Conservation (phyloP, 306 rosid species). For the Quercus suber region DNA sequence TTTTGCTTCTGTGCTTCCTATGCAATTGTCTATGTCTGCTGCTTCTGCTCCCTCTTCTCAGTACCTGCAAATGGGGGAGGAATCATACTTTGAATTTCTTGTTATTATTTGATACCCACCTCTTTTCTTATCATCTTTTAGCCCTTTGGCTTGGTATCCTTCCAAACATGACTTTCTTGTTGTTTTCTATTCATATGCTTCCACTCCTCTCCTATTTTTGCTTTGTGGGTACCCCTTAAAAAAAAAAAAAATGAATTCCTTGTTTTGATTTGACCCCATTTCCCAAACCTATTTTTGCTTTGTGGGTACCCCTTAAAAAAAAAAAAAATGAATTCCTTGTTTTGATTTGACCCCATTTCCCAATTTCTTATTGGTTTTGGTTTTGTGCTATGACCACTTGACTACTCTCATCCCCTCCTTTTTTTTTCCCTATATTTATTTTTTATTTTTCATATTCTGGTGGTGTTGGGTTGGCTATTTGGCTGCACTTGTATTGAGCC, state of each 20-base stretch:
- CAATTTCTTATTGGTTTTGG: conserved; percentile 35
- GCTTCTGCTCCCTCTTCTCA: conserved; percentile 70
- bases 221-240: conserved; percentile 51
- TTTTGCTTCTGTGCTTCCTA: conserved; percentile 76
- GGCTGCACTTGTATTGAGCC: conserved; percentile 31
- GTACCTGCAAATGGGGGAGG: conserved; percentile 85
- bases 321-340: conserved; percentile 33
- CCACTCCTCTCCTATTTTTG: conserved; percentile 34
- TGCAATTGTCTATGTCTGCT: conserved; percentile 75
- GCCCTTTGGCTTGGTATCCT: conserved; percentile 18
- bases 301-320: conserved; percentile 47
- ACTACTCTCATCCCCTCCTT: conserved; percentile 26
- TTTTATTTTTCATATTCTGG: conserved; percentile 18
- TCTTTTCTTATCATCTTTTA: conserved; percentile 23
- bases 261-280: too few species aligned
- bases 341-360: conserved; percentile 72
- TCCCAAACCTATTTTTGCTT: conserved; percentile 41
- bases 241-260: conserved; percentile 33
- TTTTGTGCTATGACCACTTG: conserved; percentile 49
- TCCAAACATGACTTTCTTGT: conserved; percentile 43
- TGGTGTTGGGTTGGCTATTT: conserved; percentile 10
- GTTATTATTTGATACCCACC: conserved; percentile 59
- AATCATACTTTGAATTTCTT: conserved; percentile 79
- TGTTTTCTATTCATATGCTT: conserved; percentile 40
- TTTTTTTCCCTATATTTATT: conserved; percentile 5